Base-by-base conservation (phyloP, 2,329 filamentous ascomycete genomes). In the Paraphaeosphaeria minitans region DNA sequence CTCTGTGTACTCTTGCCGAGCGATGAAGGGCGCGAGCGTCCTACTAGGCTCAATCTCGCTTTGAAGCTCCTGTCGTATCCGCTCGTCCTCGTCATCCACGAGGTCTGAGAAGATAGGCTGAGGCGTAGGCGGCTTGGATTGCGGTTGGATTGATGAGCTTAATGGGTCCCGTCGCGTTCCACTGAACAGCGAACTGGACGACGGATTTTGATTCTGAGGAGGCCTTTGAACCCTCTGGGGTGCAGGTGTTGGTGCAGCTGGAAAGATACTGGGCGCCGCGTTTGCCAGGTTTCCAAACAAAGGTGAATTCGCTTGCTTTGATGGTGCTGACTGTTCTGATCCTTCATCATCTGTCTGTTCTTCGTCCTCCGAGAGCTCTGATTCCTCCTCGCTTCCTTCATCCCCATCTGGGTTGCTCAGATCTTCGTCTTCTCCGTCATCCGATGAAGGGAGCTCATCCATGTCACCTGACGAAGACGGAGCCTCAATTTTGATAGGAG, bases 1-100 rank as follows among this genome's bases (percentile, higher is more conserved):
- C 37, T 77, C 77, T 12, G 65, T 63, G 57, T 82, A 83, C 49
- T 82, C 80, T 49, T 81, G 77, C 53, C 82, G 80, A 4, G 80
- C 88, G 53, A 91, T 83, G 67, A 93, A 93, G 51, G 88, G 85
- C 58, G 90, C 85, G 37, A 93, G 75, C 8, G 82, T 81, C 53
- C 85, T 80, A 4, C 84, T 88, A n/a, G 87, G 85, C 65, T 87
- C 79, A 21, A 89, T 78, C 9, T 85, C 81, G n/a, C 83, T 84
- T 7, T 79, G 79, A 37, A 93, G 81, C 31, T 89, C 80, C 61
- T 81, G 81, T 57, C 90, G 87, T 24, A 90, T 84, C 33, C 86
- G 83, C 27, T 89, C 88, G 63, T 91, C 89, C 63, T 92, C 89
- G 52, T 91, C 85, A 31, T 78, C 78, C 35, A 71, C 67, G 9